Evolutionary conservation across 768 basidiomycete species (phyloP), one percentile per base, ranked within the genome.

Genomic region (Cystoderma amianthinum): DNA sequence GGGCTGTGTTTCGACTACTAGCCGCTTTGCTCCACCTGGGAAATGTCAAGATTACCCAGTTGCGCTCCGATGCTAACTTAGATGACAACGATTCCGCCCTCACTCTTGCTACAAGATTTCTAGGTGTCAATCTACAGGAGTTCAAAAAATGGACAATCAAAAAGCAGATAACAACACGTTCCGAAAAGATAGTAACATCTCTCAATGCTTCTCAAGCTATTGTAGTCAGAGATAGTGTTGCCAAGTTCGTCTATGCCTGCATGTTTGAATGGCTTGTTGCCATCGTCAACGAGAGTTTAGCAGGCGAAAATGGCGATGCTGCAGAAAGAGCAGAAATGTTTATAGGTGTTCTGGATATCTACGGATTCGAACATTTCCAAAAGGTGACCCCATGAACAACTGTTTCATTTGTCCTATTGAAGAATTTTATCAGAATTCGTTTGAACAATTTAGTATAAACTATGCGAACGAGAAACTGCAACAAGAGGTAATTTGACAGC

Each of bases 61-160:
- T 74, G 34, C 79, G 95, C 30, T 83, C 72, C 24, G 95, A 99
- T 56, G 84, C 94, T 2, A 68, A 74, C 9, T 74, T 99, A 36
- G 82, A 89, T 44, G 92, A 93, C 52, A 74, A 76, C 37, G 95
- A 98, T 55, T 58, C 85, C 12, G 77, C 87, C 13, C 70, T 98
- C 21, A 68, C 80, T 24, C 67, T 91, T 32, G 84, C 93, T 13
- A 92, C 92, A 2, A 80, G 85, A 2, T 88, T 99, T 58, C 71
- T 99, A 35, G 96, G 96, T 10, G 79, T 99, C 42, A 82, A 86
- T 39, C 68, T 87, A 21, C 74, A 80, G 13, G 96, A 98, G 45
- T 99, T 99, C 76, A 97, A 90, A 71, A 97, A 89, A 61, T 99
- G 96, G 96, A 94, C 89, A 1, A 64, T 96, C 65, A 98, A 98